Percentiles rank a stretch among this genome's conserved stretches.
These are phyloP conservation scores for Phellopilus nigrolimitatus DNA, from an alignment of 1,284 basidiomycete genomes.

Conservation along the genomic window DNA sequence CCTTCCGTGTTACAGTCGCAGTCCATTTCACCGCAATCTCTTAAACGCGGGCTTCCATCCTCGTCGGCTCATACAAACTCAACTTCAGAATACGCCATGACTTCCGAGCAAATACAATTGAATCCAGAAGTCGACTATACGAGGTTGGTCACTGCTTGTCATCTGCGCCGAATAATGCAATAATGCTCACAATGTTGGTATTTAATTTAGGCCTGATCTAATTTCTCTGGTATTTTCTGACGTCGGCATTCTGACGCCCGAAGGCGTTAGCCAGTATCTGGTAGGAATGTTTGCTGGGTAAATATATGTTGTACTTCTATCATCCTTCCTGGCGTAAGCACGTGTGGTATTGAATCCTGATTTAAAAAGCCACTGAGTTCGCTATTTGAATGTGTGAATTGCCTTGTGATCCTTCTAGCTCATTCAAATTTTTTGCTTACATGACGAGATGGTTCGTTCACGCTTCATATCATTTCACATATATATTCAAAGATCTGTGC, in stretches of 20 bases:
- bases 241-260: conserved; percentile 86
- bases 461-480: too few species aligned
- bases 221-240: conserved; percentile 90
- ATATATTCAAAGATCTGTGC: too few species aligned
- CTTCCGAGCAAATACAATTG: conserved; percentile 65
- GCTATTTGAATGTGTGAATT: neutral
- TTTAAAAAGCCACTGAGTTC: too few species aligned
- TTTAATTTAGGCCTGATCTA: conserved; percentile 63
- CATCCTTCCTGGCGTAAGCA: too few species aligned
- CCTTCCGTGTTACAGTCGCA: conserved; percentile 18
- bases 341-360: too few species aligned
- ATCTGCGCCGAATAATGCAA: too few species aligned
- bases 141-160: conserved; percentile 57
- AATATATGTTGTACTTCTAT: conserved; percentile 13
- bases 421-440: neutral
- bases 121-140: conserved; percentile 84
- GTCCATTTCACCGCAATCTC: conserved; percentile 22
- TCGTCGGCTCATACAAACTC: conserved; percentile 24
- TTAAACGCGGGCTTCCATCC: conserved; percentile 15
- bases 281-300: conserved; percentile 86
- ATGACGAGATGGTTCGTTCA: too few species aligned
- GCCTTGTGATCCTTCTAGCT: neutral
- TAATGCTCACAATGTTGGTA: too few species aligned
- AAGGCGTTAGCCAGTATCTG: conserved; percentile 86
- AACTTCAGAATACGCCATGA: conserved; percentile 43